A percentile compares a stretch with the other conserved stretches of the same genome.
Conservation (phyloP, 495 filamentous ascomycete species). For the Cenococcum geophilum region DNA sequence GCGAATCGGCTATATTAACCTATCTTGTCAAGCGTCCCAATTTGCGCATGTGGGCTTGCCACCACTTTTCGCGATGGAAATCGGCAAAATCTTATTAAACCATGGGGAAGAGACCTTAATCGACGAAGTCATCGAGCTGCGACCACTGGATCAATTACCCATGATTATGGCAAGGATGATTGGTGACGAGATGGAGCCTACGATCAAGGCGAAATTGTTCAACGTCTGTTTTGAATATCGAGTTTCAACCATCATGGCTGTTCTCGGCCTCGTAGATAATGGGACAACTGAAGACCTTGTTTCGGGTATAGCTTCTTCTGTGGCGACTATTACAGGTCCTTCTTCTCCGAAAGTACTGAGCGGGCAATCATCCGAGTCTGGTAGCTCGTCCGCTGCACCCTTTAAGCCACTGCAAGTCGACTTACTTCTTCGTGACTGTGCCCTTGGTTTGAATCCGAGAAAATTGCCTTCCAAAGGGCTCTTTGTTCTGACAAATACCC, state of each 20-base stretch:
- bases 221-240: slow-evolving; percentile 79
- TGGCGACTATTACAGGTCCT: slow-evolving; percentile 65
- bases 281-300: slow-evolving; percentile 61
- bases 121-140: slow-evolving; percentile 42
- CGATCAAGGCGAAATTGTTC: slow-evolving; percentile 77
- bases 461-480: slow-evolving; percentile 65
- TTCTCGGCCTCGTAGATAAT: slow-evolving; percentile 62
- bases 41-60: slow-evolving; percentile 81
- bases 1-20: slow-evolving; percentile 57
- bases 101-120: slow-evolving; percentile 73
- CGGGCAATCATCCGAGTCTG: slow-evolving; percentile 32
- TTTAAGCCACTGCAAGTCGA: slow-evolving; percentile 60
- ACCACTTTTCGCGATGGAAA: slow-evolving; percentile 65
- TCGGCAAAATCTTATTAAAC: slow-evolving; percentile 52
- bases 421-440: slow-evolving; percentile 67
- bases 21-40: slow-evolving; percentile 55
- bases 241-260: slow-evolving; percentile 70
- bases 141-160: slow-evolving; percentile 41
- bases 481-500: slow-evolving; percentile 70
- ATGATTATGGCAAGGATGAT: slow-evolving; percentile 79
- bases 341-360: slow-evolving; percentile 28
- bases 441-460: slow-evolving; percentile 80
- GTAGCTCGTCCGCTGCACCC: slow-evolving; percentile 22
- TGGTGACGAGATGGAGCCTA: slow-evolving; percentile 88
- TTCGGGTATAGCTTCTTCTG: slow-evolving; percentile 67